Base-by-base conservation (phyloP, 345 rosid genomes). In the Euphorbia tirucalli region DNA sequence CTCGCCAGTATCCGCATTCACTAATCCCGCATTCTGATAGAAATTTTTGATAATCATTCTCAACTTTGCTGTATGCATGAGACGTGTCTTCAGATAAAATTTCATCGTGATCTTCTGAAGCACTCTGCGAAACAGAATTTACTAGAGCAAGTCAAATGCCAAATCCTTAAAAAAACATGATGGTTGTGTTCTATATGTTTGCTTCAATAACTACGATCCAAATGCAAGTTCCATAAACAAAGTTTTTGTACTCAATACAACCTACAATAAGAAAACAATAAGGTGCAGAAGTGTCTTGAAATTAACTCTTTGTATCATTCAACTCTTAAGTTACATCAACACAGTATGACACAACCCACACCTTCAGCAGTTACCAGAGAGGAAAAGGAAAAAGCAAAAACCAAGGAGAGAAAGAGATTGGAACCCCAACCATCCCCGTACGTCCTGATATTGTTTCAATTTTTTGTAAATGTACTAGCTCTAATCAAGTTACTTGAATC, bases 1-100 rank as follows among this genome's bases (percentile, higher is more conserved):
- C 80, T 1, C 80, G 78, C 81, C 85, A 73, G 27, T 83, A 71
- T 60, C 83, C 85, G 21, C 39, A 70, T 21, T 66, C 50, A n/a
- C 66, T 77, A 31, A 80, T 67, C 55, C 86, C 86, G 44, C 86
- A 83, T 65, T 80, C 86, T n/a, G 77, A 70, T 0, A 83, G 71
- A 65, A 83, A 83, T 16, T 58, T 83, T 59, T 69, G 69, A 70
- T 83, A 83, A 49, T 83, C 86, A 24, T 25, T 50, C 43, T 83
- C 76, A 28, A 83, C 80, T 72, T 77, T 75, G 27, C 69, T 21
- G 63, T 80, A 70, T 6, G 68, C 54, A 48, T 44, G 44, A 24
- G 76, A 65, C 1, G 31, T 28, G 11, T 80, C 82, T 61, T 72
- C 83, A 32, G 28, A 68, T 44, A 77, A 62, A 55, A 21, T 41